Evolutionary conservation across 345 rosid species (phyloP), one percentile per base, ranked within the genome.

Genomic region (Sonneratia caseolaris): DNA sequence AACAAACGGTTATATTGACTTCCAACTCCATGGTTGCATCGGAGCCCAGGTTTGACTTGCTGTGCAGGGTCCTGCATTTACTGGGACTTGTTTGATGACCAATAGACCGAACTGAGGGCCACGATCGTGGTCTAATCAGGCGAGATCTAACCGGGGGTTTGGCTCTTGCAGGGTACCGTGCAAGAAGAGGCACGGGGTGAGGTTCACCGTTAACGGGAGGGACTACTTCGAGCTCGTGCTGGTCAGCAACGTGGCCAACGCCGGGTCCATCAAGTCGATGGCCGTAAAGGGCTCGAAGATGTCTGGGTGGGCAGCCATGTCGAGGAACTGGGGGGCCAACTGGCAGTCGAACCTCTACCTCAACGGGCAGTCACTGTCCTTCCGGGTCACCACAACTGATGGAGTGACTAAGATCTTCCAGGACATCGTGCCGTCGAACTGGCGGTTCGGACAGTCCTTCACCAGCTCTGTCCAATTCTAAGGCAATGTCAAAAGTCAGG

Each of bases 261-360:
- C 85, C 19, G 98, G 98, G 70, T 88, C 97, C 0, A 81, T 94
- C 55, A 69, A 71, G 70, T 83, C 91, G 0, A 89, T 87, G 1
- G 88, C 84, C 21, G 81, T 94, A 15, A 91, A 89, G 79, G 97
- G 97, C 37, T 84, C 96, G 36, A 91, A 81, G 61, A 91, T 91
- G 0, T 82, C 81, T 0, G 81, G 80, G 4, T 94, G 97, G 98
- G 76, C 79, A 76, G 69, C 96, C 1, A 89, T 89, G 97, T 89
- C 97, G 19, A 87, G 96, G 57, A 94, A 94, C 64, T 89, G 98
- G 98, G 97, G 98, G 43, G 86, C 96, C 43, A 90, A 94, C 55
- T 94, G 98, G 98, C 98, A 94, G 76, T 90, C 97, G 9, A 94
- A 94, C 73, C 76, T 86, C 21, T 87, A 89, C 76, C 92, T 94